These are phyloP conservation scores for Rhinocladiella similis DNA, from an alignment of 2,329 filamentous ascomycete species.

Conservation along the genomic window DNA sequence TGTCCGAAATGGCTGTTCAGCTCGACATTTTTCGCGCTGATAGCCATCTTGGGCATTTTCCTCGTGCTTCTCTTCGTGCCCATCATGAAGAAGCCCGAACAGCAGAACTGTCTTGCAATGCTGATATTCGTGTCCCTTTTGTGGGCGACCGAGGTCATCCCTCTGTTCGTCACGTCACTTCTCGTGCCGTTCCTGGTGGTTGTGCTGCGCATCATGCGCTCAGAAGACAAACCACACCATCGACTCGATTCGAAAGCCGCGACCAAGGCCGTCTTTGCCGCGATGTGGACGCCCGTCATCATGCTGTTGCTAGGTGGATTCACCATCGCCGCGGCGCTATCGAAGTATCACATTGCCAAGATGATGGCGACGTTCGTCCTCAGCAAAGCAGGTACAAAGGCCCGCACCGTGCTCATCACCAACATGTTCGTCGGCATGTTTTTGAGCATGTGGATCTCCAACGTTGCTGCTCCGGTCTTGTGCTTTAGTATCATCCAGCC, in stretches of 20 bases:
- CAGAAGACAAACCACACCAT: slow-evolving; percentile 67
- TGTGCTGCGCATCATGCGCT: slow-evolving; percentile 77
- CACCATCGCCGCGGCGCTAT: slow-evolving; percentile 89
- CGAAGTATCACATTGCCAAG: slow-evolving; percentile 97
- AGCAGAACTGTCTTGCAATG: slow-evolving; percentile 94
- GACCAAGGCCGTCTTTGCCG: slow-evolving; percentile 80
- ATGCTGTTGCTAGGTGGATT: slow-evolving; percentile 97
- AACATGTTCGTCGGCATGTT: slow-evolving; percentile 99
- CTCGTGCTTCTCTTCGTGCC: slow-evolving; percentile 70
- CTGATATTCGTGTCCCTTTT: slow-evolving; percentile 89
- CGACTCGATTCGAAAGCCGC: slow-evolving; percentile 79
- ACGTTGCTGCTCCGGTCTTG: slow-evolving; percentile 92
- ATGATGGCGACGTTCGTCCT: slow-evolving; percentile 94
- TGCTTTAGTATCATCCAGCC: slow-evolving; percentile 99
- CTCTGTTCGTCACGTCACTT: slow-evolving; percentile 92
- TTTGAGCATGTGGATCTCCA: slow-evolving; percentile 98
- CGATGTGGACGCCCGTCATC: slow-evolving; percentile 99
- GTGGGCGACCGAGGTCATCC: slow-evolving; percentile 97
- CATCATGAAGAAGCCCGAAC: slow-evolving; percentile 82
- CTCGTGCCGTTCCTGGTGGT: slow-evolving; percentile 93
- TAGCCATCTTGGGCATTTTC: slow-evolving; percentile 73
- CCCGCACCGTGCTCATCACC: slow-evolving; percentile 84
- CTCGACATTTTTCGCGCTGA: slow-evolving; percentile 74
- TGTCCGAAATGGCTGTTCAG: slow-evolving; percentile 83
- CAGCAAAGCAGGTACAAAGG: slow-evolving; percentile 91